Evolutionary conservation across 345 rosid species (phyloP), one percentile per base, ranked within the genome.

Genomic region (Raphanus sativus): DNA sequence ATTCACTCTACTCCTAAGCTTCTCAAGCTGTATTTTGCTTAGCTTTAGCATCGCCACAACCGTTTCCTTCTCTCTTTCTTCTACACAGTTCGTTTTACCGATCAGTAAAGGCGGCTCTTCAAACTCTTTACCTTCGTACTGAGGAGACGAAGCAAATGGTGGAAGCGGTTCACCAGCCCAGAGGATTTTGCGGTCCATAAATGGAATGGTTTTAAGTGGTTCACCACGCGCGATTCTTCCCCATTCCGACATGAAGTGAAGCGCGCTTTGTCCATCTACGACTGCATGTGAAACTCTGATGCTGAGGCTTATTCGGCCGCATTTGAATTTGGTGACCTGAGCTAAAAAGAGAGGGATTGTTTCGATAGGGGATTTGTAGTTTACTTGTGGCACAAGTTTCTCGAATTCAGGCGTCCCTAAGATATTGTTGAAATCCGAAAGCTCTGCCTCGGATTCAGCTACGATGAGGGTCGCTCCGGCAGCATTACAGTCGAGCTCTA

Each of bases 161-260:
- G 81, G 81, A 17, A 77, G 81, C 21, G 85, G 75, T 11, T 82
- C 84, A 15, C 83, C 86, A 3, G 86, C 86, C 71, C 85, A 79
- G 1, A 78, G 60, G 36, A 85, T 66, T 73, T 58, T 83, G 2
- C 87, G 75, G 54, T 89, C 88, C 3, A 83, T 79, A 66, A 68
- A 82, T 5, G 91, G 88, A 7, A 16, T 12, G 12, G 29, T 62
- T 8, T 54, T 62, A 28, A 85, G 12, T 0, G 80, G 63, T 65
- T 86, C 85, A 1, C 88, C 84, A 0, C 88, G 86, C 0, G 87
- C 76, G 2, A 84, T 56, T 32, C 88, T 73, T 1, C 87, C 88
- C 93, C 93, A 89, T 78, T 86, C 91, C 0, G 81, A 77, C 6
- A 78, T 42, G 60, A 89, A 87, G 52, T 85, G 91, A 65, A 85